Base-by-base conservation (phyloP, 2,329 filamentous ascomycete species). In the Trichophyton verrucosum region DNA sequence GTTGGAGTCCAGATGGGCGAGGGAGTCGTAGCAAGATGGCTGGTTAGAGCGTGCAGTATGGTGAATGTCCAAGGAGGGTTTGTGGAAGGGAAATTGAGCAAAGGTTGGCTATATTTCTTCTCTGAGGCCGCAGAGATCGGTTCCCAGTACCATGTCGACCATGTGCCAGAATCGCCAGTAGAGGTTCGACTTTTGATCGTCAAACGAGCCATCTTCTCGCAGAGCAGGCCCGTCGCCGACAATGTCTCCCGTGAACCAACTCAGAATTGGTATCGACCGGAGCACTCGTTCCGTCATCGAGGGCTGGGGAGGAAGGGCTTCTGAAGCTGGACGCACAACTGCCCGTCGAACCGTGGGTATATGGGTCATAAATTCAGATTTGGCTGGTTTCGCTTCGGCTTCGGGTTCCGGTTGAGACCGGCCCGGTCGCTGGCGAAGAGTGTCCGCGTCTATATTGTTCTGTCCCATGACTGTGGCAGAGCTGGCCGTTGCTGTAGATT, bases 251-350 rank as follows among this genome's bases (percentile, higher is more conserved):
- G 83, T 85, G 69, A 91, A 86, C 84, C 86, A 90, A 66, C 81
- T 82, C 63, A 90, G 74, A 63, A 90, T 79, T 1, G 87, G 87
- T 46, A 90, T 82, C 60, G 81, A 82, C 65, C 81, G 81, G 60
- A 88, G 73, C 20, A 88, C 70, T 58, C 84, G 81, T 72, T 88
- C 85, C 40, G 81, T 76, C 60, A 83, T 78, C 2, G 85, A 86
- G 57, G 83, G 83, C 66, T 87, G 84, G 2, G 86, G 87, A 13
- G 86, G 81, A 30, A 90, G 78, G 7, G 87, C 87, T 73, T 88
- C 83, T 63, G 87, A 82, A 55, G 86, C 82, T 0, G 87, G 84
- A 40, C 87, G 80, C 46, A 91, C 79, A 67, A 80, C 81, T 36
- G 81, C 82, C 62, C 82, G 81, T 58, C 84, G 82, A 36, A 87